A percentile compares a stretch with the other conserved stretches of the same genome.
These are phyloP conservation scores for Triglochin maritima DNA, from an alignment of 106 monocot species.

Conservation along the genomic window DNA sequence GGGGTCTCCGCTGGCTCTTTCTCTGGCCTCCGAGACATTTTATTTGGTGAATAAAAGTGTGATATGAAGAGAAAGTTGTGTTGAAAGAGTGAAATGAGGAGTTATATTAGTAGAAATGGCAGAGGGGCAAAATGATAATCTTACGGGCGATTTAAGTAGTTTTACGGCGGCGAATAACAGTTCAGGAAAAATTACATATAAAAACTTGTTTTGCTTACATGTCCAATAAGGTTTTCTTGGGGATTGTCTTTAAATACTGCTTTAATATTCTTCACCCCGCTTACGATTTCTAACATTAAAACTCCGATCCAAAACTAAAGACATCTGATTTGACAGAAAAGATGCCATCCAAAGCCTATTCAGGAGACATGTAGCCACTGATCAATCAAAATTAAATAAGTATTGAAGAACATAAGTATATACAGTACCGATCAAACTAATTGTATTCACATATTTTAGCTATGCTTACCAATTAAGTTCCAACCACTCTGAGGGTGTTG, in stretches of 20 bases:
- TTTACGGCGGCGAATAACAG: too few relatives aligned
- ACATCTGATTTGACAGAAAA: conserved; percentile 56
- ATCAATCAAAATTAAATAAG: not conserved
- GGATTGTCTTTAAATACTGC: not conserved
- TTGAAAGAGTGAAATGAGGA: too few relatives aligned
- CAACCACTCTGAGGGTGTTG: conserved; percentile 11
- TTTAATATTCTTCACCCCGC: conserved; percentile 30
- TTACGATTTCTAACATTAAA: conserved; percentile 37
- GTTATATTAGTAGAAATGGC: too few relatives aligned
- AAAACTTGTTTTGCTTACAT: conserved; percentile 33
- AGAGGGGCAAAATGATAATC: too few relatives aligned
- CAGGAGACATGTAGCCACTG: conserved; percentile 53
- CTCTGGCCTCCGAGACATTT: too few relatives aligned
- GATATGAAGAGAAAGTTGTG: too few relatives aligned
- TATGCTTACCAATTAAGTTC: conserved; percentile 8
- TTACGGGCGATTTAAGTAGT: too few relatives aligned
- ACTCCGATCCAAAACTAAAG: conserved; percentile 60
- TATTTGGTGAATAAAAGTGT: too few relatives aligned
- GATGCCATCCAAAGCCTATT: conserved; percentile 34
- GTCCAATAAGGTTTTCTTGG: conserved; percentile 16
- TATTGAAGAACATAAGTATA: not conserved
- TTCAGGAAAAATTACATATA: too few relatives aligned
- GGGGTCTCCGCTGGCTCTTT: too few relatives aligned
- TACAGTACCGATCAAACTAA: too few relatives aligned
- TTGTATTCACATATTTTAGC: not conserved